A percentile compares a stretch with the other conserved stretches of the same genome.
phyloP scores from a whole-genome alignment of 2,329 filamentous ascomycete species.

The Orbilia javanica region DNA sequence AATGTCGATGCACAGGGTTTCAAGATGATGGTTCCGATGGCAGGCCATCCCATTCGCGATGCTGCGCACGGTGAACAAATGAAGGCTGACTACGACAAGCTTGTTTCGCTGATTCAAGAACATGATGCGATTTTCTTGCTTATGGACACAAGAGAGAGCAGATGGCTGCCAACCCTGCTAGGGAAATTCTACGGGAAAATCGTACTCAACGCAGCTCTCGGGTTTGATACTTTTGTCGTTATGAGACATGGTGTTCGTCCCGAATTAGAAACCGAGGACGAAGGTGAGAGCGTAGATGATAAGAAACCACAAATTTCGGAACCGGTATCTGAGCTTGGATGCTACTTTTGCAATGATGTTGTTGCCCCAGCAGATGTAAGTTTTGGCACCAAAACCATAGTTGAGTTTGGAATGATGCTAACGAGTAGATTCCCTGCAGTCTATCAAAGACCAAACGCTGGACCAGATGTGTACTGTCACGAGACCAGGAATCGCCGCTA shows the following conservation, averaged over 20 bases:
- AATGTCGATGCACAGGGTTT: constrained; percentile 86
- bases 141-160: constrained; percentile 93
- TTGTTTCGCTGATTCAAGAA: constrained; percentile 80
- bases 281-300: constrained; percentile 32
- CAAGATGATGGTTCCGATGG: constrained; percentile 90
- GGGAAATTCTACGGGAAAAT: constrained; percentile 93
- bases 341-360: constrained; percentile 99
- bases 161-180: constrained; percentile 97
- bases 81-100: constrained; percentile 78
- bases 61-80: constrained; percentile 75
- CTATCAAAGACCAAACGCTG: constrained; percentile 91
- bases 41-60: constrained; percentile 82
- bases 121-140: constrained; percentile 96
- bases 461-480: constrained; percentile 99
- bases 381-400: constrained; percentile 60
- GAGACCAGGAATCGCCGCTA: constrained; percentile 88
- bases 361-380: constrained; percentile 92
- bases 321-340: constrained; percentile 76
- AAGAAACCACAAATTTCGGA: constrained; percentile 69
- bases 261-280: constrained; percentile 67
- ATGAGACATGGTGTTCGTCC: constrained; percentile 89
- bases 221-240: constrained; percentile 95
- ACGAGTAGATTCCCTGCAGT: constrained; percentile 69
- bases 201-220: constrained; percentile 94
- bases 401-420: not conserved